These are phyloP conservation scores for Myxozyma sirexii DNA, from an alignment of 805 yeast genomes.

Conservation along the genomic window DNA sequence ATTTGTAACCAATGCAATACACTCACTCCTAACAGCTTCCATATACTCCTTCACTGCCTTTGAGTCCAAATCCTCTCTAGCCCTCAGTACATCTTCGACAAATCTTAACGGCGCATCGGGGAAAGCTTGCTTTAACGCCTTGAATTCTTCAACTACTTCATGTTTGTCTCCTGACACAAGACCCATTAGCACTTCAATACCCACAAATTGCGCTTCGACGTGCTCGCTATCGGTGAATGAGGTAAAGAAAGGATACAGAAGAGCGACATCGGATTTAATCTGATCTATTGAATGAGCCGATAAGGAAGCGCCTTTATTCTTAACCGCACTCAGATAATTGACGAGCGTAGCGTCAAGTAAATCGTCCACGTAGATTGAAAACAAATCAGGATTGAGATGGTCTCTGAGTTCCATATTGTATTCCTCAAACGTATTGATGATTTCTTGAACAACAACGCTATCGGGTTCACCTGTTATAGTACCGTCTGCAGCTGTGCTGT, in stretches of 20 bases:
- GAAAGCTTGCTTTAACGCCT: slow-evolving; percentile 65
- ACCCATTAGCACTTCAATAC: slow-evolving; percentile 66
- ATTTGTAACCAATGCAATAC: slow-evolving; percentile 6
- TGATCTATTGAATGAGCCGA: slow-evolving; percentile 47
- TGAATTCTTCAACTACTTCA: slow-evolving; percentile 50
- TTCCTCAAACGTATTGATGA: slow-evolving; percentile 73
- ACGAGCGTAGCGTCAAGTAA: slow-evolving; percentile 56
- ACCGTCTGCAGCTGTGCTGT: slow-evolving; percentile 20
- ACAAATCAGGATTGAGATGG: slow-evolving; percentile 56
- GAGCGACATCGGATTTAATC: slow-evolving; percentile 63
- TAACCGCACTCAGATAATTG: slow-evolving; percentile 54
- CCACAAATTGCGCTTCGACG: slow-evolving; percentile 54
- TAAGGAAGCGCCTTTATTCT: slow-evolving; percentile 37
- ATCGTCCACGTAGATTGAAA: slow-evolving; percentile 57
- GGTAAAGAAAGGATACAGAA: slow-evolving; percentile 57
- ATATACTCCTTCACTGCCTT: slow-evolving; percentile 41
- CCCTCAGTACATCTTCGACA: slow-evolving; percentile 61
- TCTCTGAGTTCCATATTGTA: slow-evolving; percentile 66
- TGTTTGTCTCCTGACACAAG: slow-evolving; percentile 48
- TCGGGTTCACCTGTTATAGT: slow-evolving; percentile 11
- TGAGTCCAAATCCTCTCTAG: slow-evolving; percentile 45
- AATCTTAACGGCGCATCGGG: slow-evolving; percentile 78
- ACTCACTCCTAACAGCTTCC: slow-evolving; percentile 33
- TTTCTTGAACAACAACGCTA: slow-evolving; percentile 50
- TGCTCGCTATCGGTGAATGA: slow-evolving; percentile 47